Evolutionary conservation across 2,329 filamentous ascomycete species (phyloP).

Genomic region (Neoscytalidium dimidiatum): DNA sequence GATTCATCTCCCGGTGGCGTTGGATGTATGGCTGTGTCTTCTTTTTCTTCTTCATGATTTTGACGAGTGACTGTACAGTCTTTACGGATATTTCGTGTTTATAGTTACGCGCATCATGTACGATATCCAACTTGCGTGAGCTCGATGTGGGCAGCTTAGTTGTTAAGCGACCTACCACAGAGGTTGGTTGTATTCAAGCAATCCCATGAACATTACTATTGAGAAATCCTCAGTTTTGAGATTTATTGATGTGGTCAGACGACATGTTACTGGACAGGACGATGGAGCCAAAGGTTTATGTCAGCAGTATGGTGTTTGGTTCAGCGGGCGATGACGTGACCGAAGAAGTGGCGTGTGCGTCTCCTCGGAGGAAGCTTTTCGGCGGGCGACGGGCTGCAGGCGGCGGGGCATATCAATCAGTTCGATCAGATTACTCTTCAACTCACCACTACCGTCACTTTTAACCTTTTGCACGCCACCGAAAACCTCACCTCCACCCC

Average conservation of each 20-base stretch:
- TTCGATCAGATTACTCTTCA: conserved; percentile 10
- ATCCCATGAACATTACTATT: background rate
- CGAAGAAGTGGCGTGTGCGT: background rate
- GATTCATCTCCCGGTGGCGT: background rate
- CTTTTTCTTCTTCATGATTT: too few species aligned
- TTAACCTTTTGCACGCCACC: conserved; percentile 10
- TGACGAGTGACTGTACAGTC: background rate
- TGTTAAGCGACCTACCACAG: background rate
- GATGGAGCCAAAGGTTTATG: background rate
- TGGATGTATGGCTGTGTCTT: too few species aligned
- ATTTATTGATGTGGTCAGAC: background rate
- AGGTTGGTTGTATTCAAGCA: background rate
- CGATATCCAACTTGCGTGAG: background rate
- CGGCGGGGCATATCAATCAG: conserved; percentile 13
- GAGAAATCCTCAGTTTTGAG: background rate
- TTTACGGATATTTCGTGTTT: background rate
- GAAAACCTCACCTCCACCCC: background rate
- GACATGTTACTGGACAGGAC: background rate
- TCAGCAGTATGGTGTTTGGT: background rate
- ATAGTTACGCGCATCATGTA: background rate
- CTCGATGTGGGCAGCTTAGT: background rate
- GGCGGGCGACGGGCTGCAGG: background rate
- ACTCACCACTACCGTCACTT: conserved; percentile 3
- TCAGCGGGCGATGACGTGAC: conserved; percentile 9
- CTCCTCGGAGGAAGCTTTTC: conserved; percentile 13